Base-by-base conservation (phyloP, 768 basidiomycete species). In the Pleurotus giganteus region DNA sequence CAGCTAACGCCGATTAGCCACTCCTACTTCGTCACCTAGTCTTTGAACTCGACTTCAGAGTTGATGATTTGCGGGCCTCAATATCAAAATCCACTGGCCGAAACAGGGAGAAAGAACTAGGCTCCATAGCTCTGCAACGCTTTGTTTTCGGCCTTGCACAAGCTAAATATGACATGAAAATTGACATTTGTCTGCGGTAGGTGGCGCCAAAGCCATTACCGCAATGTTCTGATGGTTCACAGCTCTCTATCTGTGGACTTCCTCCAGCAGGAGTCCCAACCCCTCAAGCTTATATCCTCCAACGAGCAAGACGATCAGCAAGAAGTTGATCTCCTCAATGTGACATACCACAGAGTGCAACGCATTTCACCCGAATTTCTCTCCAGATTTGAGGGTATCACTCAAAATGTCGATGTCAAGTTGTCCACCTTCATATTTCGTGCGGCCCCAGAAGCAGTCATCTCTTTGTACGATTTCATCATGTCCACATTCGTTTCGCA, bases 401-500 rank as follows among this genome's bases (percentile, higher is more conserved):
- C 96, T 62, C 95, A 97, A 69, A 89, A 74, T 56, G 83, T 98
- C 55, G 88, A 94, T 62, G 82, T 94, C 60, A 84, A 84, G 61
- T 76, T 98, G 34, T 95, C 96, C 3, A 97, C 96, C 0, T 85
- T 99, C 66, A 81, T 95, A 50, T 86, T 98, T 69, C 84, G 85
- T 54, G 85, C 89, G 2, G 88, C 89, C 6, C 94, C 97, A 0
- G 92, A 94, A 64, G 94, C 96, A 11, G 86, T 98, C 39, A 74
- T 99, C 32, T 80, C 88, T 1, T 70, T 98, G 19, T 98, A 98
- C 70, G 94, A 98, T 71, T 98, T 96, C 73, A 83, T 99, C 69
- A 95, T 99, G 88, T 88, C 90, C 2, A 98, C 97, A 0, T 99
- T 99, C 69, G 90, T 93, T 8, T 83, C 88, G 7, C 61, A 75